Evolutionary conservation across 371 early-diverging fungal species (phyloP).

Genomic region (Polyrhizophydium stewartii): DNA sequence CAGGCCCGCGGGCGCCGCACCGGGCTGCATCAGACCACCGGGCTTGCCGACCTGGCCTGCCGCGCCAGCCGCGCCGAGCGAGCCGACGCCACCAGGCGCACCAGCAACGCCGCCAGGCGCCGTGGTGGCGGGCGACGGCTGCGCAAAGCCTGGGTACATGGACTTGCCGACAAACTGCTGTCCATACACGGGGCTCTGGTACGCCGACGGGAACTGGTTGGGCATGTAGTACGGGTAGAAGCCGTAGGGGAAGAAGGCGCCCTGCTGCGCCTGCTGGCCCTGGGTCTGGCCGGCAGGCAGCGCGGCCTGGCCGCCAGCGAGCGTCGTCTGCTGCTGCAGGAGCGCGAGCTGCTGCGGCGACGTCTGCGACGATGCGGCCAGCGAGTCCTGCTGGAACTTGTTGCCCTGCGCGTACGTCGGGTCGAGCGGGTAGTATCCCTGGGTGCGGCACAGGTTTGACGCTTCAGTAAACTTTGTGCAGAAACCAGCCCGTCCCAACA

Average conservation of each 20-base stretch:
- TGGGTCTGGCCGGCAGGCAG: constrained; percentile 30
- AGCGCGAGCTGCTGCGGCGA: constrained; percentile 15
- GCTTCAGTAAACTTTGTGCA: constrained; percentile 56
- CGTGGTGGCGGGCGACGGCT: constrained; percentile 10
- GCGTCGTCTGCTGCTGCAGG: constrained; percentile 18
- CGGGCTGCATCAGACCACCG: not conserved
- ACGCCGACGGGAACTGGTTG: constrained; percentile 63
- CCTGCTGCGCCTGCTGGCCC: constrained; percentile 21
- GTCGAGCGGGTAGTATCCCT: constrained; percentile 10
- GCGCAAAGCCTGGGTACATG: constrained; percentile 52
- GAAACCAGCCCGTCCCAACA: not conserved
- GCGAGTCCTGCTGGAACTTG: constrained; percentile 19
- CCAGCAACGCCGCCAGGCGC: not conserved
- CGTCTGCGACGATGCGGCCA: constrained; percentile 6
- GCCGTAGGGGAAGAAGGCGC: constrained; percentile 29
- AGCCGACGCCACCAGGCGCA: not conserved
- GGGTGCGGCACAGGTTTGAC: too few relatives aligned
- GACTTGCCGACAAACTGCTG: constrained; percentile 83
- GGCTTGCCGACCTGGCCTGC: constrained; percentile 1
- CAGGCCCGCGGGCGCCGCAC: not conserved
- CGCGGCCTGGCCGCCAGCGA: not conserved
- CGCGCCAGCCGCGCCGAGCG: not conserved
- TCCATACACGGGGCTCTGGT: constrained; percentile 62
- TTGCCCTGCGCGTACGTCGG: constrained; percentile 40
- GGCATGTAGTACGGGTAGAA: constrained; percentile 75